phyloP scores from a whole-genome alignment of 305 asterid species.

The Rubia balearica region DNA sequence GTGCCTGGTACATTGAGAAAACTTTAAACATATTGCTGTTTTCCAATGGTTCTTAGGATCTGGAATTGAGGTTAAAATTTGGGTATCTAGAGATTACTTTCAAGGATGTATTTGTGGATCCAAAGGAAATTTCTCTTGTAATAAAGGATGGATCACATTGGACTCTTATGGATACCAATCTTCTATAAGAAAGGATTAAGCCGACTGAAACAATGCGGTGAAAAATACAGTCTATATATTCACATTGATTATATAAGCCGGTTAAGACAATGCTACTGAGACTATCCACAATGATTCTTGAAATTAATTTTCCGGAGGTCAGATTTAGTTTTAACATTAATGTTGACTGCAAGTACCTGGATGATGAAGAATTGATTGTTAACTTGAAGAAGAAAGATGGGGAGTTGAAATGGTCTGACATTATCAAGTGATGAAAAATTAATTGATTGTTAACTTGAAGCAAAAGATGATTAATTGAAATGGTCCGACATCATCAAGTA shows the following conservation, averaged over 20 bases:
- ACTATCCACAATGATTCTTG: background rate
- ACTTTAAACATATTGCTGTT: slow-evolving; percentile 45
- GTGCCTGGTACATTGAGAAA: slow-evolving; percentile 6
- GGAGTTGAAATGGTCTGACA: slow-evolving; percentile 79
- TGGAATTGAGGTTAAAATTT: slow-evolving; percentile 73
- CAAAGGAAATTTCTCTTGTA: slow-evolving; percentile 53
- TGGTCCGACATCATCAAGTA: no score
- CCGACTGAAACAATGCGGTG: slow-evolving; percentile 47
- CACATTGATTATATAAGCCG: slow-evolving; percentile 31
- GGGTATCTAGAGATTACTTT: slow-evolving; percentile 43
- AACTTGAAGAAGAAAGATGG: slow-evolving; percentile 77
- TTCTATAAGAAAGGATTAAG: slow-evolving; percentile 63
- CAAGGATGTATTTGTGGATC: slow-evolving; percentile 55
- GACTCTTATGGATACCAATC: slow-evolving; percentile 59
- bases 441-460: no score
- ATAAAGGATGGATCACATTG: slow-evolving; percentile 47
- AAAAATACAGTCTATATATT: background rate
- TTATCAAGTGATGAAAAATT: slow-evolving; percentile 35
- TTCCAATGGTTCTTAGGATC: slow-evolving; percentile 57
- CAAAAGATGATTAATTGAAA: no score
- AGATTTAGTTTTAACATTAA: background rate
- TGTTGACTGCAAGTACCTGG: slow-evolving; percentile 62
- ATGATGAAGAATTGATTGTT: slow-evolving; percentile 66
- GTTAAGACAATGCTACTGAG: slow-evolving; percentile 7
- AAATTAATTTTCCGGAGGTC: background rate